Conservation (phyloP, 768 basidiomycete genomes). For the Calocybe cyanea region DNA sequence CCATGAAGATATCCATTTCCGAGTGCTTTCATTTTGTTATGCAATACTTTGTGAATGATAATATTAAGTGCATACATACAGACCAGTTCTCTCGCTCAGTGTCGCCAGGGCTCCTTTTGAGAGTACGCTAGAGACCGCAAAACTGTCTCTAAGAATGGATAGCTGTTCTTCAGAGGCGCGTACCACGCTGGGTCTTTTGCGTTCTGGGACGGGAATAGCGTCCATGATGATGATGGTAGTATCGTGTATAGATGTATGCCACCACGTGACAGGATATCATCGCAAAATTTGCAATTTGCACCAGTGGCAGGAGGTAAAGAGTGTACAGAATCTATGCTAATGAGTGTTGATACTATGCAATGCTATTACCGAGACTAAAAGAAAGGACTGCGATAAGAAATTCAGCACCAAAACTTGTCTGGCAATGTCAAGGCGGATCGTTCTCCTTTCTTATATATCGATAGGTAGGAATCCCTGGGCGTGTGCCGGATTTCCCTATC, state of each 20-base stretch:
- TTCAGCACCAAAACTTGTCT: slow-evolving; percentile 10
- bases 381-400: slow-evolving; percentile 7
- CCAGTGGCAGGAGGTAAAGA: not conserved
- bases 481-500: slow-evolving; percentile 15
- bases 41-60: not conserved
- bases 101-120: slow-evolving; percentile 19
- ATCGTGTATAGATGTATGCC: too few relatives aligned
- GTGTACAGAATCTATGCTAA: slow-evolving; percentile 19
- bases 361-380: slow-evolving; percentile 11
- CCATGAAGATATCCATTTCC: slow-evolving; percentile 34
- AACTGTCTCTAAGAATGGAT: slow-evolving; percentile 23
- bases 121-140: slow-evolving; percentile 17
- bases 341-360: slow-evolving; percentile 24
- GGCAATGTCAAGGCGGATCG: slow-evolving; percentile 6
- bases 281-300: too few relatives aligned
- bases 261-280: too few relatives aligned
- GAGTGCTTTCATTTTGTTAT: slow-evolving; percentile 18
- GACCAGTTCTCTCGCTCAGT: slow-evolving; percentile 26
- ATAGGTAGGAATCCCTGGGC: slow-evolving; percentile 39
- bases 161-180: slow-evolving; percentile 24
- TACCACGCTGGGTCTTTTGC: slow-evolving; percentile 14
- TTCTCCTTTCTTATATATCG: slow-evolving; percentile 56
- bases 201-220: slow-evolving; percentile 7
- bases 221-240: slow-evolving; percentile 19
- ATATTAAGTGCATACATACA: slow-evolving; percentile 25